Evolutionary conservation across 495 filamentous ascomycete genomes (phyloP).

Genomic region (Oidiodendron maius): DNA sequence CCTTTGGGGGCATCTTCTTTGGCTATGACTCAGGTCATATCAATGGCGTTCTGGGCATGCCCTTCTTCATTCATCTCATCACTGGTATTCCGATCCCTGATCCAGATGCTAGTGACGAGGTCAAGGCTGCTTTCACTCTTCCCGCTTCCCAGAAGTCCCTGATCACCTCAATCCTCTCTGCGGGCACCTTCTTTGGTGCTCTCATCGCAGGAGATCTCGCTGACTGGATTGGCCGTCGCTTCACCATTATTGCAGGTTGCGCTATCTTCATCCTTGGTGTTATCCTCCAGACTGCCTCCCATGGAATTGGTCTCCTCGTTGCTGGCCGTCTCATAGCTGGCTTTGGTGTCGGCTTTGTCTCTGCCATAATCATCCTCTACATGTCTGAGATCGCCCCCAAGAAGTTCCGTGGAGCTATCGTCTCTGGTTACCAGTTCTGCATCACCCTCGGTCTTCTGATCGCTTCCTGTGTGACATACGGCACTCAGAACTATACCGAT

Average conservation of each 20-base stretch:
- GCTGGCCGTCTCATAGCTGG: constrained; percentile 78
- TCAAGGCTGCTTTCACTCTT: constrained; percentile 28
- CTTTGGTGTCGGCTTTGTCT: constrained; percentile 76
- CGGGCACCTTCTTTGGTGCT: constrained; percentile 83
- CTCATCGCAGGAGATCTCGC: constrained; percentile 63
- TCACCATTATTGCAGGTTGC: constrained; percentile 59
- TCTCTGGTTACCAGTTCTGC: constrained; percentile 66
- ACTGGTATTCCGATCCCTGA: constrained; percentile 29
- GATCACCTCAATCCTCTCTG: constrained; percentile 81
- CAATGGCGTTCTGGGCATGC: constrained; percentile 43
- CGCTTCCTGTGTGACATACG: constrained; percentile 68
- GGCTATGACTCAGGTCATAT: constrained; percentile 50
- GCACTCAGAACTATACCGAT: constrained; percentile 50
- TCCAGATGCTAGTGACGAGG: constrained; percentile 8
- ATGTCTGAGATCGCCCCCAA: constrained; percentile 63
- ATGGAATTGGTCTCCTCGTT: constrained; percentile 61
- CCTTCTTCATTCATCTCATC: constrained; percentile 62
- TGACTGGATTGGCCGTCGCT: constrained; percentile 68
- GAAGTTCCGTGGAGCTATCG: constrained; percentile 62
- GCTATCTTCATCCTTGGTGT: constrained; percentile 74
- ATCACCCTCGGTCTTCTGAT: constrained; percentile 69
- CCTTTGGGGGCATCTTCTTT: constrained; percentile 83
- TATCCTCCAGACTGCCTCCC: constrained; percentile 68
- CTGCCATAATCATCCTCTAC: constrained; percentile 55
- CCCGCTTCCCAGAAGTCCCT: constrained; percentile 59